Evolutionary conservation across 805 yeast species (phyloP), one percentile per base, ranked within the genome.

Genomic region (Saturnispora ahearnii): DNA sequence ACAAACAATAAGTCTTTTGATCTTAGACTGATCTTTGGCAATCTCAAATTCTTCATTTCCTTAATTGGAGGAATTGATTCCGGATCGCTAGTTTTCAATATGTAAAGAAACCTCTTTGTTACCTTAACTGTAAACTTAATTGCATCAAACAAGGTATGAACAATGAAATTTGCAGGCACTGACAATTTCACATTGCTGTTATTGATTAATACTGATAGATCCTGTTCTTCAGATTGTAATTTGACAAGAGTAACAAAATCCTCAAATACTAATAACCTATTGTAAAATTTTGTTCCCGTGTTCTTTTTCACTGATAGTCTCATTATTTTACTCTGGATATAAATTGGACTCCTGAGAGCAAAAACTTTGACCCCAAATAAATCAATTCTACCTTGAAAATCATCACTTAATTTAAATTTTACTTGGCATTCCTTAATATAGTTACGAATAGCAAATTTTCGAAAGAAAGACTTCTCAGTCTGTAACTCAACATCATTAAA

Each of bases 121-220:
- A 87, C 74, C 62, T 90, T 90, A 46, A 73, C 72, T 38, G 82
- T 66, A 0, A 88, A 80, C 18, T 87, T 74, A 13, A 85, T 67
- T 57, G 85, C 85, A 58, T 90, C 96, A 58, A 90, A 79, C n/a
- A 90, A 74, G 24, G 81, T 76, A 66, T 86, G 87, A 49, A 87
- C 79, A 46, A 85, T 72, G 60, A 86, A 86, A 48, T 80, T 79
- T 62, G 83, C 78, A 0, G 97, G 96, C 46, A 88, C 71, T 24
- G 71, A 70, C 41, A 83, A 61, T 48, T 81, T 74, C 56, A 78
- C 69, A 9, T 68, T 66, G 7, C 57, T 57, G 31, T 74, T 62
- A 1, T 49, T 52, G 18, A 71, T 55, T 2, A 38, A 21, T 1
- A 57, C 11, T 31, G 48, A 51, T 22, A 47, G 3, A 10, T 49